phyloP scores from a whole-genome alignment of 768 basidiomycete species.

The Phylloporus arenicola region DNA sequence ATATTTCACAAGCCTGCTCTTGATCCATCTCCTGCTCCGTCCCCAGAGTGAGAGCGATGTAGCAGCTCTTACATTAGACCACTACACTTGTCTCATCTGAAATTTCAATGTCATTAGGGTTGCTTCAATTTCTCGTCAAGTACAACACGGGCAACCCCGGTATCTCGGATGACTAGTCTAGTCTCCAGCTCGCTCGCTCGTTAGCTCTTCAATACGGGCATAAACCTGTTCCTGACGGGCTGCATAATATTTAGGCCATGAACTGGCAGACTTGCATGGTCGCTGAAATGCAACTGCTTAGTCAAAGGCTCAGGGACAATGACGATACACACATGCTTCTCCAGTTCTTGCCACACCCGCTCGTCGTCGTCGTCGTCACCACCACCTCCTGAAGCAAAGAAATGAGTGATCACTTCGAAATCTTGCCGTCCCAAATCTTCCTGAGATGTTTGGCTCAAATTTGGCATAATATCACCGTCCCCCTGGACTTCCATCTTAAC shows the following conservation, averaged over 20 bases:
- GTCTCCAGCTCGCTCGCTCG: conserved; percentile 12
- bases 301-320: neutral
- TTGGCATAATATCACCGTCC: neutral
- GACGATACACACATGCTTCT: conserved; percentile 36
- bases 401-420: conserved; percentile 47
- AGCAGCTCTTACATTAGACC: conserved; percentile 13
- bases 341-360: conserved; percentile 49
- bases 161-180: neutral
- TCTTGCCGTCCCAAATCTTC: conserved; percentile 32
- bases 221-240: conserved; percentile 39
- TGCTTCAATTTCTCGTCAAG: conserved; percentile 1
- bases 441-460: conserved; percentile 1
- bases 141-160: neutral
- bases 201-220: conserved; percentile 35
- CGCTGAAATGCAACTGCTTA: conserved; percentile 25
- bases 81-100: conserved; percentile 3
- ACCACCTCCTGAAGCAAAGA: conserved; percentile 50
- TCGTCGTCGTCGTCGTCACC: conserved; percentile 43
- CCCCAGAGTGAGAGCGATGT: conserved; percentile 17
- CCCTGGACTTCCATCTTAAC: neutral
- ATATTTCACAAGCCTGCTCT: conserved; percentile 30
- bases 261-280: conserved; percentile 36
- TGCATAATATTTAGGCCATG: conserved; percentile 51
- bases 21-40: conserved; percentile 10
- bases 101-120: neutral